Evolutionary conservation across 169 alveolate species (phyloP).

Genomic region (Plasmodium gallinaceum): DNA sequence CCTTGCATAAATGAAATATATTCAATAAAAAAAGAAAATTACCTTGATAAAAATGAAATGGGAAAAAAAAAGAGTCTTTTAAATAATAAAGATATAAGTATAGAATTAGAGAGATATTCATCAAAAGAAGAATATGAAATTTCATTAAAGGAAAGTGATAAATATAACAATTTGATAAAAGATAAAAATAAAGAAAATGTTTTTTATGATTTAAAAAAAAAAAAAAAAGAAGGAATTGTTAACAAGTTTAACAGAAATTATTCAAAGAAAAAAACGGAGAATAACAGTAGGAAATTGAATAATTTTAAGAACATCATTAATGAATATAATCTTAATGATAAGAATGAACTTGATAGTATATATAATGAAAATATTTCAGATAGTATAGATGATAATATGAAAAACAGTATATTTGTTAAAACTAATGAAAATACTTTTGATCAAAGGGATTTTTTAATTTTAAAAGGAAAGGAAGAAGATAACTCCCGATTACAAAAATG

Average conservation of each 20-base stretch:
- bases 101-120: neutral
- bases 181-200: neutral
- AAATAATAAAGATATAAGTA: neutral
- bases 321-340: neutral
- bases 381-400: neutral
- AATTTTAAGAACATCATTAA: neutral
- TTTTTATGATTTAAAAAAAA: neutral
- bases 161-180: neutral
- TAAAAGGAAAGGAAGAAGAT: conserved; percentile 46
- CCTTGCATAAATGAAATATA: neutral
- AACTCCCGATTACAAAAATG: conserved; percentile 44
- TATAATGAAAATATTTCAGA: neutral
- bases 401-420: neutral
- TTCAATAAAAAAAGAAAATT: neutral
- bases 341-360: neutral
- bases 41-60: neutral
- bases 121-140: neutral
- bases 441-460: conserved; percentile 36
- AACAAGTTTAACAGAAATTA: conserved; percentile 7
- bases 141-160: neutral
- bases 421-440: conserved; percentile 10
- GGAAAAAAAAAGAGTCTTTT: conserved; percentile 1
- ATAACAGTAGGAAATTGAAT: neutral
- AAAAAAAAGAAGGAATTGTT: neutral
- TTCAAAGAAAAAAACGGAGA: neutral